A percentile compares a stretch with the other conserved stretches of the same genome.
Conservation (phyloP, 2,329 filamentous ascomycete genomes). For the Alternaria conjuncta region DNA sequence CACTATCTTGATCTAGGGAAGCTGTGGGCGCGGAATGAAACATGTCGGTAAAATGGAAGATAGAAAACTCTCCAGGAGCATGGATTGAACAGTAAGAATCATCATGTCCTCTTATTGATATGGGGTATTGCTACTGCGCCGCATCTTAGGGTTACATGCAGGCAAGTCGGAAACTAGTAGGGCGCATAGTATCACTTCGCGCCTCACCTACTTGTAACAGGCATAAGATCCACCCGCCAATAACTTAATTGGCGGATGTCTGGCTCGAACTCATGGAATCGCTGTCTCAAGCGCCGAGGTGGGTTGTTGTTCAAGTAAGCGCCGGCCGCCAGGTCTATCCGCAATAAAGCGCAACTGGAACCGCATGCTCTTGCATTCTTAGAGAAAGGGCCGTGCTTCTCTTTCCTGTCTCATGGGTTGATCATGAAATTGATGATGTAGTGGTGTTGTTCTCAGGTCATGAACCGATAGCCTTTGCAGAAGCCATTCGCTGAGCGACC, state of each 20-base stretch:
- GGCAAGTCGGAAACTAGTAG: not conserved
- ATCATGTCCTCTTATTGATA: not conserved
- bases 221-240: not conserved
- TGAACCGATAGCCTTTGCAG: constrained; percentile 22
- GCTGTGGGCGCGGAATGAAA: not conserved
- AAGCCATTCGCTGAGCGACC: constrained; percentile 81
- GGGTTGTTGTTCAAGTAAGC: not conserved
- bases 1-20: not conserved
- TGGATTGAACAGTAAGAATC: not conserved
- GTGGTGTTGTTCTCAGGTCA: not conserved
- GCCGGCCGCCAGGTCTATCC: not conserved
- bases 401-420: not conserved
- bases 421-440: not conserved
- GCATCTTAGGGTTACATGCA: not conserved
- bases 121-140: not conserved
- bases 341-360: not conserved
- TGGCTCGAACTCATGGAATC: not conserved
- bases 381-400: not conserved
- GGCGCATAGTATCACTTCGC: not conserved
- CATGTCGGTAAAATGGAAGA: not conserved
- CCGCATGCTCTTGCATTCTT: not conserved
- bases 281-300: not conserved
- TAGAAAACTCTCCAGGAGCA: not conserved
- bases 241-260: not conserved
- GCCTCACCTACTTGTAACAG: not conserved